These are phyloP conservation scores for Ustilago shanxiensis DNA, from an alignment of 1,284 basidiomycete species.

Conservation along the genomic window DNA sequence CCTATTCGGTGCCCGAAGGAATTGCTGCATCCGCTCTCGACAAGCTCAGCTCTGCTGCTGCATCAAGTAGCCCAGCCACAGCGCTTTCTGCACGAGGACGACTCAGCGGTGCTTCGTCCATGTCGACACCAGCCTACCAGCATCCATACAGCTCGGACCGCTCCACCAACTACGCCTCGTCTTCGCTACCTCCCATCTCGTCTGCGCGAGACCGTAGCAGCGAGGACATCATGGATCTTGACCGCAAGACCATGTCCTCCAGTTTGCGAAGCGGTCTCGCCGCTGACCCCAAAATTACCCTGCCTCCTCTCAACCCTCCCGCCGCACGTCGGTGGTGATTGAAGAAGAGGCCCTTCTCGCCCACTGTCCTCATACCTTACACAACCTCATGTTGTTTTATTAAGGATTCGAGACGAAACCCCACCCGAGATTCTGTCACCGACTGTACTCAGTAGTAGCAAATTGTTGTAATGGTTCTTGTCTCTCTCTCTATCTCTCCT, in stretches of 20 bases:
- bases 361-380: background rate
- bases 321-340: constrained; percentile 35
- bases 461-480: constrained; percentile 21
- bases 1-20: constrained; percentile 44
- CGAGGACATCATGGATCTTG: constrained; percentile 38
- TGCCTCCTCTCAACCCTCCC: constrained; percentile 43
- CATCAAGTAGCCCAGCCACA: constrained; percentile 20
- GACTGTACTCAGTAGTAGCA: constrained; percentile 13
- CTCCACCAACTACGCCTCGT: constrained; percentile 43
- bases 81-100: constrained; percentile 36
- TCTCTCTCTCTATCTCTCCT: background rate
- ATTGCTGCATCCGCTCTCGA: constrained; percentile 43
- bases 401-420: constrained; percentile 4
- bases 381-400: background rate
- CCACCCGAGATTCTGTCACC: background rate
- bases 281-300: constrained; percentile 35
- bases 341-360: background rate
- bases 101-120: constrained; percentile 22
- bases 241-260: constrained; percentile 39
- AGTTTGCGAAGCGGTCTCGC: constrained; percentile 31
- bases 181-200: constrained; percentile 46
- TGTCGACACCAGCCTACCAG: constrained; percentile 31
- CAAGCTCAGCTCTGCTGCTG: constrained; percentile 35
- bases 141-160: constrained; percentile 57
- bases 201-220: constrained; percentile 36